phyloP scores from a whole-genome alignment of 176 grass and related monocot genomes.

The Ananas comosus region DNA sequence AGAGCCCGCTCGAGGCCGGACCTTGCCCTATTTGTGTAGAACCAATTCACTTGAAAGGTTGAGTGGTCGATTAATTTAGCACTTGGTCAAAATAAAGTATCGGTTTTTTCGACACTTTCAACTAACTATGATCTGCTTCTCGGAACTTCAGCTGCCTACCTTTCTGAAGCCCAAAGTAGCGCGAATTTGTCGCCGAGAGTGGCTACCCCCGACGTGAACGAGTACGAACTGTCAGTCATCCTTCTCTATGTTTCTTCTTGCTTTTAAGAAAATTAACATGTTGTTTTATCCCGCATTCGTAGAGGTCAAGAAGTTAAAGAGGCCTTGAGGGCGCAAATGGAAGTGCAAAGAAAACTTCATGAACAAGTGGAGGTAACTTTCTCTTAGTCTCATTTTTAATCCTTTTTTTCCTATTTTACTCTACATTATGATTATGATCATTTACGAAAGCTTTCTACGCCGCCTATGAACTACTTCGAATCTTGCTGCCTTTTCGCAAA shows the following conservation, averaged over 20 bases:
- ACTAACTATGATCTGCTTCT: not conserved
- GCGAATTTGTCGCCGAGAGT: constrained; percentile 78
- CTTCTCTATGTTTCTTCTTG: not conserved
- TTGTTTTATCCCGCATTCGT: constrained; percentile 8
- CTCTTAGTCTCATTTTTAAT: not conserved
- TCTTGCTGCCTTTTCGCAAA: no score
- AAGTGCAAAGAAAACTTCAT: constrained; percentile 86
- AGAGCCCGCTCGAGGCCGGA: no score
- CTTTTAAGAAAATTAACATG: constrained; percentile 14
- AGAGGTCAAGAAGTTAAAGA: constrained; percentile 42
- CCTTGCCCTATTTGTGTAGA: no score
- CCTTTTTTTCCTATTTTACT: not conserved
- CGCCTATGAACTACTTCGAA: no score
- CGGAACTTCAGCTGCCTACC: constrained; percentile 64
- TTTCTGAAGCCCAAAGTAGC: constrained; percentile 66
- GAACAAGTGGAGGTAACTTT: constrained; percentile 90
- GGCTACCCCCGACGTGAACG: constrained; percentile 72
- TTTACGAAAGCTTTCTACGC: no score
- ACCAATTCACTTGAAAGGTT: no score
- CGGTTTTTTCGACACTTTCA: not conserved
- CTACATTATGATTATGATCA: not conserved
- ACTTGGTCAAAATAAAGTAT: not conserved
- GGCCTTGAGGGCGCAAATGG: constrained; percentile 79
- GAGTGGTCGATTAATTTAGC: not conserved
- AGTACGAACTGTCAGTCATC: constrained; percentile 31